Base-by-base conservation (phyloP, 768 basidiomycete genomes). In the Lactarius psammicola region DNA sequence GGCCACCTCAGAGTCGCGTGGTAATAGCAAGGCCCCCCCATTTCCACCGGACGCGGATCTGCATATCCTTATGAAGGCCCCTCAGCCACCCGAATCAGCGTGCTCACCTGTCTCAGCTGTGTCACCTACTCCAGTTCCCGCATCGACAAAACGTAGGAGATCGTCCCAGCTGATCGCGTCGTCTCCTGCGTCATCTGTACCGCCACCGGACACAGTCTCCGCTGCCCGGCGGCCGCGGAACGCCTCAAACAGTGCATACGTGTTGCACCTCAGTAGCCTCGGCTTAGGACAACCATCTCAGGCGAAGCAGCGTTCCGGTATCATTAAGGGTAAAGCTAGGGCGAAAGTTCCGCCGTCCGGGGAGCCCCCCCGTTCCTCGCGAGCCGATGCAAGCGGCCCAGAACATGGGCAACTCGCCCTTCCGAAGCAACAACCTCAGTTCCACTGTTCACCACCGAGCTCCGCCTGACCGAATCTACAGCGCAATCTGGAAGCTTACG, bases 11-110 rank as follows among this genome's bases (percentile, higher is more conserved):
- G 65, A 59, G 49, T 53, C 65, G 38, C 60, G 40, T 2, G 54
- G 31, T 30, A 66, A 65, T 42, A 55, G 17, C 30, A 51, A 56
- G 4, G 34, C 58, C 10, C 26, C 30, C 0, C 15, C 53, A 1
- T 18, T n/a, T 4, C n/a, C 63, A 6, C 15, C 55, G 1, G 65
- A 66, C 23, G 60, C 67, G n/a, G 65, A 23, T 26, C 26, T 63
- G 11, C 53, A 67, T 20, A 57, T 67, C 61, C 57, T 67, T 3
- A 62, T 62, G 10, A 57, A 67, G 1, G 66, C 66, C 0, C 61
- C 66, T 23, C 57, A 63, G 38, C 63, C 66, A 28, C 66, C 66
- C 7, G 62, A 63, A 40, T 61, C 65, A 15, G 56, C 56, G n/a
- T 4, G 36, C 15, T 66, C 65, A 23, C 61, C 65, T 4, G 38